These are phyloP conservation scores for Pyrus hybrid DNA, from an alignment of 331 rosid genomes.

Conservation along the genomic window DNA sequence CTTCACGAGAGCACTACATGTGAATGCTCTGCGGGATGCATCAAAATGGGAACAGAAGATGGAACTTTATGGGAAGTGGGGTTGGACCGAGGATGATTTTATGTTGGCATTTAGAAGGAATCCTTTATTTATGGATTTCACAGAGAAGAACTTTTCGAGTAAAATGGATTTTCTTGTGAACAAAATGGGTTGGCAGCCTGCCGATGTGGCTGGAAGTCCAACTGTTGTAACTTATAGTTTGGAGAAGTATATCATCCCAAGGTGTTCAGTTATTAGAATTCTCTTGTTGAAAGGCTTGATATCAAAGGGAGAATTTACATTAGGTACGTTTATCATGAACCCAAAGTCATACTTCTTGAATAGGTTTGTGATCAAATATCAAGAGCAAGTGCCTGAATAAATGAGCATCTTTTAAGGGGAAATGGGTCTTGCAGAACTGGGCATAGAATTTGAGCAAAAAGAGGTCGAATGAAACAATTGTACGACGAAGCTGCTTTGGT, in stretches of 20 bases:
- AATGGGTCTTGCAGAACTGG: background rate
- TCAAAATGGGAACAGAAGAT: background rate
- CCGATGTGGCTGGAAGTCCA: constrained; percentile 1
- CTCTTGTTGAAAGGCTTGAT: constrained; percentile 7
- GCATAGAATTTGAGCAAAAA: background rate
- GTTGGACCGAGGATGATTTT: background rate
- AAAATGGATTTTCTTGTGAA: constrained; percentile 4
- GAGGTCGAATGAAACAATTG: background rate
- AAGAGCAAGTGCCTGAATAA: constrained; percentile 1
- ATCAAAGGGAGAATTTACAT: background rate
- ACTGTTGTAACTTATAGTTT: constrained; percentile 3
- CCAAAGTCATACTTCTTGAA: background rate
- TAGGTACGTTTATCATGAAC: background rate
- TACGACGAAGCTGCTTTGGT: background rate
- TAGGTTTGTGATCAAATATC: constrained; percentile 15
- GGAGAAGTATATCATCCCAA: constrained; percentile 14
- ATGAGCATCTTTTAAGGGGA: background rate
- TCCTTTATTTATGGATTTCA: background rate
- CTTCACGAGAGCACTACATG: background rate
- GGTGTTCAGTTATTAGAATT: constrained; percentile 15
- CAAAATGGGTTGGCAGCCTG: constrained; percentile 3
- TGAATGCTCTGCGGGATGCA: background rate
- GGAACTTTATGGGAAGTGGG: background rate
- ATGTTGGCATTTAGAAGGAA: background rate
- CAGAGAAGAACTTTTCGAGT: background rate